Evolutionary conservation across 129 eudicot genomes (phyloP).

Genomic region (Dittrichia graveolens): DNA sequence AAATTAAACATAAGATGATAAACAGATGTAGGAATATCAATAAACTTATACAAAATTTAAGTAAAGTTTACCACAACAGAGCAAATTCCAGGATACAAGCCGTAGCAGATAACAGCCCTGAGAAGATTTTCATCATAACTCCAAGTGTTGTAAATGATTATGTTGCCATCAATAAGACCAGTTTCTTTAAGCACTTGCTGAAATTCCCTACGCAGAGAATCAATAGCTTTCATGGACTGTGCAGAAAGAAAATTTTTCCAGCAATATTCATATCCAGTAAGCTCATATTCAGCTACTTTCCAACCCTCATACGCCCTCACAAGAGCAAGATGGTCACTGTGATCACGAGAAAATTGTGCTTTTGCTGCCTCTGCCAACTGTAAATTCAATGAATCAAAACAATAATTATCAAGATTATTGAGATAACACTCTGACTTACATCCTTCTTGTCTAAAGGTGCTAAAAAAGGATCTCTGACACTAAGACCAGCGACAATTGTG

Average conservation of each 20-base stretch:
- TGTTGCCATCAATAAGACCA: constrained; percentile 75
- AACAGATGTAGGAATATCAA: background rate
- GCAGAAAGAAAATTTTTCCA: constrained; percentile 95
- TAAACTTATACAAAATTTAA: background rate
- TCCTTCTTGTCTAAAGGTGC: constrained; percentile 94
- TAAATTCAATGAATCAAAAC: constrained; percentile 28
- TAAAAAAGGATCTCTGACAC: constrained; percentile 92
- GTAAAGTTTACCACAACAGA: constrained; percentile 71
- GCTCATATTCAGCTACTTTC: constrained; percentile 78
- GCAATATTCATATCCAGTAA: constrained; percentile 72
- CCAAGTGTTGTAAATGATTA: constrained; percentile 52
- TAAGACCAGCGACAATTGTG: constrained; percentile 89
- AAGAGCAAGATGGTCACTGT: constrained; percentile 92
- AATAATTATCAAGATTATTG: no score
- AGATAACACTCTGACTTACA: constrained; percentile 41
- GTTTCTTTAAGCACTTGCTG: constrained; percentile 66
- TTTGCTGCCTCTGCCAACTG: constrained; percentile 98
- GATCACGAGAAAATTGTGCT: constrained; percentile 74
- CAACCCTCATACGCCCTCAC: constrained; percentile 92
- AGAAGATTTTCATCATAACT: constrained; percentile 83
- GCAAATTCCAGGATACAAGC: constrained; percentile 93
- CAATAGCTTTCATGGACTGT: constrained; percentile 93
- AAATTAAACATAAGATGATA: constrained; percentile 9
- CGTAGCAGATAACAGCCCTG: constrained; percentile 88
- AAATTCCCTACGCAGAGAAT: constrained; percentile 82